These are phyloP conservation scores for Phyllachora maydis DNA, from an alignment of 2,329 filamentous ascomycete genomes.

Conservation along the genomic window DNA sequence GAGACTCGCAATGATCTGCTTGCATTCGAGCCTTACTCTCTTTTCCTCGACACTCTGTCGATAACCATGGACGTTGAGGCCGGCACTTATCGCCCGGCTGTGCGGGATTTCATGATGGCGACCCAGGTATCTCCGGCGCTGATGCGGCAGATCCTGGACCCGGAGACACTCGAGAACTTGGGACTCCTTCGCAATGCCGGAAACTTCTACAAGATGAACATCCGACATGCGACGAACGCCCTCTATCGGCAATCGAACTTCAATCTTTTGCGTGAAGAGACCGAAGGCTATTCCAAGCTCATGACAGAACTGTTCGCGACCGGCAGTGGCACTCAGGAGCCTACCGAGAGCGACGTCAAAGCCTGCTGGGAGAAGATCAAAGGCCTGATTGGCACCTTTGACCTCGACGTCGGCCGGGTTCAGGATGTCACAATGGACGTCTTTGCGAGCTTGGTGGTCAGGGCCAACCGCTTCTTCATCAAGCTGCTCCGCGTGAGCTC, in stretches of 20 bases:
- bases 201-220: slow-evolving; percentile 67
- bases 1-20: slow-evolving; percentile 26
- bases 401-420: slow-evolving; percentile 85
- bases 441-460: slow-evolving; percentile 81
- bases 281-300: slow-evolving; percentile 90
- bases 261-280: slow-evolving; percentile 85
- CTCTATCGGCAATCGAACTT: slow-evolving; percentile 94
- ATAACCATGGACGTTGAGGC: slow-evolving; percentile 57
- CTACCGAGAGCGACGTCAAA: slow-evolving; percentile 54
- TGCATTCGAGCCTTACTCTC: slow-evolving; percentile 38
- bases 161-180: slow-evolving; percentile 50
- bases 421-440: slow-evolving; percentile 90
- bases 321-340: slow-evolving; percentile 52
- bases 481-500: slow-evolving; percentile 81
- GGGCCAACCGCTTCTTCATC: slow-evolving; percentile 84
- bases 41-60: slow-evolving; percentile 70
- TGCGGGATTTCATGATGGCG: slow-evolving; percentile 50
- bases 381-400: slow-evolving; percentile 88
- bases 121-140: slow-evolving; percentile 50
- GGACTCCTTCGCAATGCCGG: slow-evolving; percentile 67
- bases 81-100: slow-evolving; percentile 19
- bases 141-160: slow-evolving; percentile 72
- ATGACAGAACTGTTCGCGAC: slow-evolving; percentile 91
- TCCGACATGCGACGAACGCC: slow-evolving; percentile 79
- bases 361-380: slow-evolving; percentile 85